Conservation (phyloP, 495 filamentous ascomycete species). For the Aspergillus mulundensis region DNA sequence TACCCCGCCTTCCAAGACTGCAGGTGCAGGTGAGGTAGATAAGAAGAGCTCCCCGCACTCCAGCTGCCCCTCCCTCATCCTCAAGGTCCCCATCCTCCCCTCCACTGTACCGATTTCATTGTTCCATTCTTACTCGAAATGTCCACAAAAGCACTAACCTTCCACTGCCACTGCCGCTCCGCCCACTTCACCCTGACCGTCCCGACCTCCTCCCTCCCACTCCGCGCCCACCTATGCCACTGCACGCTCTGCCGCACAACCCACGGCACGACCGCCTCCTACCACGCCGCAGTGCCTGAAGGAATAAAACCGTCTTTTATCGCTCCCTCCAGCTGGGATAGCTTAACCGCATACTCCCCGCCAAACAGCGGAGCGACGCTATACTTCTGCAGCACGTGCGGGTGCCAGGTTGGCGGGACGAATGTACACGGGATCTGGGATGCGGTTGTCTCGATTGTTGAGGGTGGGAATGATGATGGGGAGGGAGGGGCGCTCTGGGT, state of each 20-base stretch:
- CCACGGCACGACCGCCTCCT: conserved; percentile 52
- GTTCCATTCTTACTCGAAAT: not conserved
- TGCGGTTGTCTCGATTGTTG: not conserved
- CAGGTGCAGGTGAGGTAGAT: too few species aligned
- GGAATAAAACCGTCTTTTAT: conserved; percentile 30
- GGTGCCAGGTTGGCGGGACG: conserved; percentile 31
- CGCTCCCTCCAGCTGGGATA: conserved; percentile 23
- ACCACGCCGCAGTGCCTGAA: conserved; percentile 44
- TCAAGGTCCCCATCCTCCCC: too few species aligned
- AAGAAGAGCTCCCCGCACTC: too few species aligned
- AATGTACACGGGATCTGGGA: not conserved
- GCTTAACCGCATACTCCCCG: conserved; percentile 33
- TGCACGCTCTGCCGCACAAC: conserved; percentile 59
- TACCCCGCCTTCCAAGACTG: too few species aligned
- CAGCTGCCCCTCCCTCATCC: too few species aligned
- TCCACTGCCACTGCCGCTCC: conserved; percentile 53
- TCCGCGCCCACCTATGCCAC: conserved; percentile 53
- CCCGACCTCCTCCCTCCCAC: conserved; percentile 21
- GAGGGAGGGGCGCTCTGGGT: conserved; percentile 23
- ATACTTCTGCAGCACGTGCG: conserved; percentile 46
- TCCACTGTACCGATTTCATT: too few species aligned
- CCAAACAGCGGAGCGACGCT: conserved; percentile 17
- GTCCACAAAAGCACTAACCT: conserved; percentile 15
- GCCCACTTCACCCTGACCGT: conserved; percentile 31
- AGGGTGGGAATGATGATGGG: not conserved